Conservation (phyloP, 176 grass and related monocot species). For the Canna indica region DNA sequence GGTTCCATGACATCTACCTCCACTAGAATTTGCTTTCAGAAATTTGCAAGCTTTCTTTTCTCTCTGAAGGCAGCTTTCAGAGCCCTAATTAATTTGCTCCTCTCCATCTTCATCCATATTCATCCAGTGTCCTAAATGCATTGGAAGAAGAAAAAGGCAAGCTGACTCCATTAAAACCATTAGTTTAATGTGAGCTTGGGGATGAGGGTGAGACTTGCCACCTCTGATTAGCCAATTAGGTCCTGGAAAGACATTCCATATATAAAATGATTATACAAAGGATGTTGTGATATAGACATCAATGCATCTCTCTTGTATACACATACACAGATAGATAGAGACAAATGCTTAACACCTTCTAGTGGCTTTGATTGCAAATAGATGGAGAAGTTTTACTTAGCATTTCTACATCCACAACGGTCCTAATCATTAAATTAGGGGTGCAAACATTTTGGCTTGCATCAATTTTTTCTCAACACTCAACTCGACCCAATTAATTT, state of each 20-base stretch:
- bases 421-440: no score
- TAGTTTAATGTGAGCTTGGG: not conserved
- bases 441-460: no score
- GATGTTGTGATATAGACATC: not conserved
- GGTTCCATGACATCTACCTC: not conserved
- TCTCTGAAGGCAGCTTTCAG: not conserved
- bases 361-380: no score
- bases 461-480: no score
- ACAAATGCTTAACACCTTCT: no score
- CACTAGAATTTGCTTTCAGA: conserved; percentile 1
- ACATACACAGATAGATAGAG: no score
- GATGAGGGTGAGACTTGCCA: not conserved
- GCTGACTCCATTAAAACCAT: not conserved
- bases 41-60: not conserved
- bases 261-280: not conserved
- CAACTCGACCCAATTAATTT: no score
- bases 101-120: not conserved
- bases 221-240: not conserved
- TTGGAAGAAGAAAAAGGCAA: not conserved
- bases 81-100: not conserved
- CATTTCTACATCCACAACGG: no score
- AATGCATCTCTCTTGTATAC: no score
- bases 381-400: no score
- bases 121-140: not conserved
- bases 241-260: not conserved